phyloP scores from a whole-genome alignment of 805 yeast species.

The Candida ascalaphidarum region DNA sequence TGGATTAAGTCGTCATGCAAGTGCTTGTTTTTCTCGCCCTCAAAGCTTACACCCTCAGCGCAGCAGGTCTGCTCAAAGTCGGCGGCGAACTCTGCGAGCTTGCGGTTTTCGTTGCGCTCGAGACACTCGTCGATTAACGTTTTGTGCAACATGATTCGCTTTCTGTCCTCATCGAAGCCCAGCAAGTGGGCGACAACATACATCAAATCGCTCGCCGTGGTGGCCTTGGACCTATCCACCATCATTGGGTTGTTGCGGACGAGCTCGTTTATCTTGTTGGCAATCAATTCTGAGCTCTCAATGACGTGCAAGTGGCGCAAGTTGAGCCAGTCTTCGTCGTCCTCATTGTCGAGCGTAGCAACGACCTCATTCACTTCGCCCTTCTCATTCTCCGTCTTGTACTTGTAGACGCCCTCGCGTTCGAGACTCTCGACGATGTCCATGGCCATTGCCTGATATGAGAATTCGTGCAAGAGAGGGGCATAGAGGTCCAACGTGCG shows the following conservation, averaged over 20 bases:
- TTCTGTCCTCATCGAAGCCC: slow-evolving; percentile 60
- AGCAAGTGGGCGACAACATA: slow-evolving; percentile 65
- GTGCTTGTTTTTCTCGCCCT: slow-evolving; percentile 53
- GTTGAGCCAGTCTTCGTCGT: slow-evolving; percentile 67
- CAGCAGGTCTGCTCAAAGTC: slow-evolving; percentile 80
- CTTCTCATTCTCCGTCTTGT: slow-evolving; percentile 46
- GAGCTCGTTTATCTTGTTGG: slow-evolving; percentile 52
- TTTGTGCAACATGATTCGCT: slow-evolving; percentile 51
- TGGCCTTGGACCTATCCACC: slow-evolving; percentile 58
- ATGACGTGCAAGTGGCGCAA: slow-evolving; percentile 69
- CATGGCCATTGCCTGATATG: slow-evolving; percentile 86
- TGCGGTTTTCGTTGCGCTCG: slow-evolving; percentile 45
- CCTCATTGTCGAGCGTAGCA: slow-evolving; percentile 43
- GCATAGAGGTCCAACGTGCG: slow-evolving; percentile 77
- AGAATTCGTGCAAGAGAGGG: slow-evolving; percentile 82
- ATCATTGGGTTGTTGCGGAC: slow-evolving; percentile 66
- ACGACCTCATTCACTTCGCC: slow-evolving; percentile 22
- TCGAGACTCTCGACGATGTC: slow-evolving; percentile 48
- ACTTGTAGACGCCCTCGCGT: slow-evolving; percentile 38
- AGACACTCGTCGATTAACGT: slow-evolving; percentile 59
- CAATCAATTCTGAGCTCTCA: slow-evolving; percentile 59
- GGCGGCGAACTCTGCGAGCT: slow-evolving; percentile 59
- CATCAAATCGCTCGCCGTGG: slow-evolving; percentile 61
- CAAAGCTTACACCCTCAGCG: slow-evolving; percentile 61
- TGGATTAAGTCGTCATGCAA: slow-evolving; percentile 56